Evolutionary conservation across 2,329 filamentous ascomycete genomes (phyloP).

Genomic region (Colletotrichum coccodes): DNA sequence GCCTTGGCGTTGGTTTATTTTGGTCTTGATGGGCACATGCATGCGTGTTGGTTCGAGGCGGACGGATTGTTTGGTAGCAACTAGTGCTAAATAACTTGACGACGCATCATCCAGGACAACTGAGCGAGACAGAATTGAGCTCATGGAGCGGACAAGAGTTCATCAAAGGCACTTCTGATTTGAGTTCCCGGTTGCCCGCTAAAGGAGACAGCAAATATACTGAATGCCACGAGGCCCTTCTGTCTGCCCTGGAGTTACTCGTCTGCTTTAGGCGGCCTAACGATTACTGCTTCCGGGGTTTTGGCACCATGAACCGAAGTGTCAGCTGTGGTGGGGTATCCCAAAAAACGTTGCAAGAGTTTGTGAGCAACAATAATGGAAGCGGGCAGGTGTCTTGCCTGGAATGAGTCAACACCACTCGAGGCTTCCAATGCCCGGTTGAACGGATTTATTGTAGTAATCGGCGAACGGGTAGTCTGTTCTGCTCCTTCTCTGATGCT

Average conservation of each 20-base stretch:
- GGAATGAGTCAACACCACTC: background rate
- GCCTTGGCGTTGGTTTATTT: background rate
- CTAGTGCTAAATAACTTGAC: background rate
- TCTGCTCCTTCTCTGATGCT: background rate
- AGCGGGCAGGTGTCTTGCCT: background rate
- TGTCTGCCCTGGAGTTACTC: background rate
- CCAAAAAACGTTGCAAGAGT: background rate
- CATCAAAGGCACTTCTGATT: no score
- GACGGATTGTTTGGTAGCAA: background rate
- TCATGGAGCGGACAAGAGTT: background rate
- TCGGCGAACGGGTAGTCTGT: background rate
- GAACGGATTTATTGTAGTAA: background rate
- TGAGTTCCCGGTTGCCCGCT: no score
- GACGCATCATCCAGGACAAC: no score
- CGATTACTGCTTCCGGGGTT: background rate
- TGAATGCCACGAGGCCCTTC: background rate
- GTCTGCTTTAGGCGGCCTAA: background rate
- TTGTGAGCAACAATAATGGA: background rate
- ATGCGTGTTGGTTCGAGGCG: background rate
- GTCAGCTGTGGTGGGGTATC: background rate
- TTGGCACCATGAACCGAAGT: background rate
- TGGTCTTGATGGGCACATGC: background rate
- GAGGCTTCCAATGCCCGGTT: background rate
- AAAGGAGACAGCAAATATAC: background rate
- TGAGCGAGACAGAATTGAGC: background rate